Conservation (phyloP, 352 stramenopile species). For the Pseudoperonospora humuli region DNA sequence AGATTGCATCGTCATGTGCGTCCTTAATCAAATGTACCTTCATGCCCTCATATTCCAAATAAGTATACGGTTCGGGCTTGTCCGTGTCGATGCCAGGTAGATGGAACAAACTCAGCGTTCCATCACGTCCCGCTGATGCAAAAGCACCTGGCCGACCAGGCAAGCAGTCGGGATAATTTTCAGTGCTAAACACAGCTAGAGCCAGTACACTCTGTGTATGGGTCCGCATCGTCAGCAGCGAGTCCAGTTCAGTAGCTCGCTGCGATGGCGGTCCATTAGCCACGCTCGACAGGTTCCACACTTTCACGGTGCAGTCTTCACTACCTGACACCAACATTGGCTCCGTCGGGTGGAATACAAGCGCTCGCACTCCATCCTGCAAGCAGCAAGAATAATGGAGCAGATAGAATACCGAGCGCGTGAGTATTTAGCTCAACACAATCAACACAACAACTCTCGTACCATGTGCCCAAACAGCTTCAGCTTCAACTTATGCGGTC, state of each 20-base stretch:
- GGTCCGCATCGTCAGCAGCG: slow-evolving; percentile 61
- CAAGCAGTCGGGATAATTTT: slow-evolving; percentile 58
- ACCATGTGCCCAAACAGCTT: slow-evolving; percentile 83
- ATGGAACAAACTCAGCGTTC: slow-evolving; percentile 58
- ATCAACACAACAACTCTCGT: slow-evolving; percentile 3
- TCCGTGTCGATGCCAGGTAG: slow-evolving; percentile 49
- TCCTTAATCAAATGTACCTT: slow-evolving; percentile 61
- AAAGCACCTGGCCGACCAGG: slow-evolving; percentile 52
- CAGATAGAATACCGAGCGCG: background rate
- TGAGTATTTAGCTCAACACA: background rate
- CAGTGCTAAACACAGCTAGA: slow-evolving; percentile 59
- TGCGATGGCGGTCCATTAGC: slow-evolving; percentile 56
- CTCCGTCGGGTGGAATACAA: slow-evolving; percentile 78
- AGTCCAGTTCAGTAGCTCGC: slow-evolving; percentile 67
- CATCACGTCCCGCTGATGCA: slow-evolving; percentile 68
- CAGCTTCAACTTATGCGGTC: slow-evolving; percentile 77
- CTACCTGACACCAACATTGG: slow-evolving; percentile 75
- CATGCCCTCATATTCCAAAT: slow-evolving; percentile 65
- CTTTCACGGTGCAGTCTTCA: slow-evolving; percentile 78
- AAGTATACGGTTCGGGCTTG: slow-evolving; percentile 59
- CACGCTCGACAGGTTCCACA: slow-evolving; percentile 72
- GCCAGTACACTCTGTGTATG: slow-evolving; percentile 72
- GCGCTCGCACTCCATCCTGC: slow-evolving; percentile 66
- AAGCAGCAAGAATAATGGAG: background rate
- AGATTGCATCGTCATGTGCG: slow-evolving; percentile 77